Evolutionary conservation across 2,329 filamentous ascomycete genomes (phyloP).

Genomic region (Neoarthrinium moseri): DNA sequence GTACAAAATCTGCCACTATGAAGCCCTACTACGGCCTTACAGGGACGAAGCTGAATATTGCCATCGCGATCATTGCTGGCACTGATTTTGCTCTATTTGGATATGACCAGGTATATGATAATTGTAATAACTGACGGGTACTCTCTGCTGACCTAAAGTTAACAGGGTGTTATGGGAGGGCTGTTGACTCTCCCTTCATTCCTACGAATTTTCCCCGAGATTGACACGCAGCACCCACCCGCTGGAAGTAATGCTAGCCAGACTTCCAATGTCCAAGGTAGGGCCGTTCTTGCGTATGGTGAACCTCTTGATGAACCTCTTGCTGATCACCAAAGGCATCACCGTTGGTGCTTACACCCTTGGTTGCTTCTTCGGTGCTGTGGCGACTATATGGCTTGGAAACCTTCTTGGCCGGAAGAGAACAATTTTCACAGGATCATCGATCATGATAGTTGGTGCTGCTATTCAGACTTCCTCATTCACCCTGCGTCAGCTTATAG

Average conservation of each 20-base stretch:
- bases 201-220: slow-evolving; percentile 11
- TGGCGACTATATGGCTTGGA: slow-evolving; percentile 14
- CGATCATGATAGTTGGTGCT: slow-evolving; percentile 14
- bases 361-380: slow-evolving; percentile 15
- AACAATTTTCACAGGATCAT: slow-evolving; percentile 11
- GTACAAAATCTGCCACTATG: no score
- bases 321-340: slow-evolving; percentile 6
- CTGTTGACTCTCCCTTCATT: slow-evolving; percentile 8
- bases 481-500: slow-evolving; percentile 13
- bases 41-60: slow-evolving; percentile 13
- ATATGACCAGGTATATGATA: slow-evolving; percentile 12
- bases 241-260: slow-evolving; percentile 10
- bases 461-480: slow-evolving; percentile 12
- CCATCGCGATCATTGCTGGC: slow-evolving; percentile 14
- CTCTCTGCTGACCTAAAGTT: no score
- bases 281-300: no score
- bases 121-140: slow-evolving; percentile 9
- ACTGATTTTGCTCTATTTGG: slow-evolving; percentile 16
- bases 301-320: no score
- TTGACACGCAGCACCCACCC: slow-evolving; percentile 11
- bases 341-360: slow-evolving; percentile 15
- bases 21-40: slow-evolving; percentile 13
- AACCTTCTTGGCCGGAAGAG: slow-evolving; percentile 13
- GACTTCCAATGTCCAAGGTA: slow-evolving; percentile 13
- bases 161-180: slow-evolving; percentile 2